Percentiles rank a stretch among this genome's conserved stretches.
Conservation (phyloP, 139 green algal genomes). For the Chlamydomonas sphaeroides region DNA sequence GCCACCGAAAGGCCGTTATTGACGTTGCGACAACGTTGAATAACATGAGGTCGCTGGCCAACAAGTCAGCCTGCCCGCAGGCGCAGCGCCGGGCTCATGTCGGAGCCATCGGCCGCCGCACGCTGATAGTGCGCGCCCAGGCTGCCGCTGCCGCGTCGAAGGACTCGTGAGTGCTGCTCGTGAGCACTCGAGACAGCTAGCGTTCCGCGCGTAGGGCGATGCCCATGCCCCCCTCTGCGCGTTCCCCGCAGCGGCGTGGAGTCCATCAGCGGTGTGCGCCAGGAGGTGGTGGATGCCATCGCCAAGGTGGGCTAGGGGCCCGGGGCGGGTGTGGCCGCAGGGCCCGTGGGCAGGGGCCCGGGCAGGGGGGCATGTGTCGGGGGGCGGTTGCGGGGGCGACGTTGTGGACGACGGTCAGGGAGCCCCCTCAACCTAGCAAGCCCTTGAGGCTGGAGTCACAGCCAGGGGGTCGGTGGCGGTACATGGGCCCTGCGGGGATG, state of each 20-base stretch:
- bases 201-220: not conserved
- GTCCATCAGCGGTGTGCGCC: slow-evolving; percentile 60
- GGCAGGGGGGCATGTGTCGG: no score
- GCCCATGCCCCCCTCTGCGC: not conserved
- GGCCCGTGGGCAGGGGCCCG: no score
- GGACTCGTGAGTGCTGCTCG: not conserved
- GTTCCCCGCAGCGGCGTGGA: slow-evolving; percentile 47
- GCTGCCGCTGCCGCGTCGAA: not conserved
- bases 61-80: not conserved
- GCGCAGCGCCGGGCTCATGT: not conserved
- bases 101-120: slow-evolving; percentile 14
- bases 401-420: no score
- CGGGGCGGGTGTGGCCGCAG: no score
- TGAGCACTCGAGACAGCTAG: not conserved
- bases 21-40: not conserved
- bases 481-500: no score
- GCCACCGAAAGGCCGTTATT: no score
- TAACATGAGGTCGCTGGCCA: not conserved
- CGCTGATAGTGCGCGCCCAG: slow-evolving; percentile 8
- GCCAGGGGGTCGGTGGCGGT: no score
- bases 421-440: no score
- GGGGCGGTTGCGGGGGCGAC: no score
- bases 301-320: slow-evolving; percentile 40
- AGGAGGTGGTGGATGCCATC: slow-evolving; percentile 75
- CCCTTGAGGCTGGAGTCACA: no score